Evolutionary conservation across 2,329 filamentous ascomycete species (phyloP), one percentile per base, ranked within the genome.

Genomic region (Claviceps cyperi): DNA sequence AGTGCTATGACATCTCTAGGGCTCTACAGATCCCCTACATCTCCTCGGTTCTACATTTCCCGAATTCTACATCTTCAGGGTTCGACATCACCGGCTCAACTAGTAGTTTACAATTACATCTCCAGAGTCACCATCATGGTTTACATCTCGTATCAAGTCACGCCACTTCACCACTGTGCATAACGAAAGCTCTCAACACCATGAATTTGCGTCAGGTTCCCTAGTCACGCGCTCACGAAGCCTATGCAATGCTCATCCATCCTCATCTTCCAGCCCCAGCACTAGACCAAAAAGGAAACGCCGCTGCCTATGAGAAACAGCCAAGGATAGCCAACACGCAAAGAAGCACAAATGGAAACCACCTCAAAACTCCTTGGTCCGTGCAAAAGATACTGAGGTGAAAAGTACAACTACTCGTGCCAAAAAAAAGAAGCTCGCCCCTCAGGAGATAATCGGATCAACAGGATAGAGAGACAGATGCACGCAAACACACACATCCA

Each of bases 261-360:
- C 55, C 38, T 9, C 19, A 19, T 7, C 39, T n/a, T 15, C 19
- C 19, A 19, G 9, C 17, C 13, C 8, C 55, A 57, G 60, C 54
- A 63, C 59, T 57, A 53, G 55, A 60, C 22, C 38, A 32, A 32
- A 32, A 11, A 32, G 9, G 28, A 32, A 51, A 63, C 63, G 57
- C 63, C 63, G 52, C 57, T 65, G 61, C 62, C 58, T 1, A 32
- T 32, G 9, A 62, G 64, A 59, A 62, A 51, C 51, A 51, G 46
- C 48, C 36, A 52, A 47, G 39, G 11, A 52, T 40, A 36, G 60
- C 53, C 58, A 53, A 57, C 45, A 37, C 52, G 48, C 43, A 45
- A 8, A 55, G 44, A 47, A 48, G 40, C 37, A 40, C 46, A 32
- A 44, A 36, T 45, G 9, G 9, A 32, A 32, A 32, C 28, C 28